Conservation (phyloP, 331 rosid species). For the Malus hybrid region DNA sequence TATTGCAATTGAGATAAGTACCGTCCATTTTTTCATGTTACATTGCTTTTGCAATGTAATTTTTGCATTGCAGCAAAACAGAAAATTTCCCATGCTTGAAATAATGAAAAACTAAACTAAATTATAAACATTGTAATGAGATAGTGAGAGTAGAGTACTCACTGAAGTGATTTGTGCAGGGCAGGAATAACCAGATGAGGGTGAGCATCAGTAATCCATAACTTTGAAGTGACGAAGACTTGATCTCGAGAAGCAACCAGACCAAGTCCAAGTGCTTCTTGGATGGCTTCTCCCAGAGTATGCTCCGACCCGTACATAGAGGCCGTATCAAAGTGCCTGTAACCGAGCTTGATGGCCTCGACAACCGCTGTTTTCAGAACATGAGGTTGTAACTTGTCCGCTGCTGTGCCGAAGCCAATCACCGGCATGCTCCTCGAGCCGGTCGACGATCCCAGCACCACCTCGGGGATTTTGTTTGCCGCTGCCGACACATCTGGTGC, state of each 20-base stretch:
- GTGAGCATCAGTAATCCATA: slow-evolving; percentile 33
- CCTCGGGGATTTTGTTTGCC: neutral
- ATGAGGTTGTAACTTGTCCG: slow-evolving; percentile 24
- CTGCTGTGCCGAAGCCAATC: slow-evolving; percentile 19
- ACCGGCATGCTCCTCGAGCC: neutral
- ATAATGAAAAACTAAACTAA: no score
- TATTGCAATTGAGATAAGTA: neutral
- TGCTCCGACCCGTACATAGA: slow-evolving; percentile 42
- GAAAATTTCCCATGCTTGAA: neutral
- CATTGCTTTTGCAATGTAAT: neutral
- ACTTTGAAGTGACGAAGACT: slow-evolving; percentile 44
- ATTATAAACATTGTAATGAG: no score
- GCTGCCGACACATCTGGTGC: neutral
- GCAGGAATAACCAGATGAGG: slow-evolving; percentile 47
- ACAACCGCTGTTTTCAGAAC: slow-evolving; percentile 32
- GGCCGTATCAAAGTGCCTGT: slow-evolving; percentile 50
- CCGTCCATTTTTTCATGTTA: neutral
- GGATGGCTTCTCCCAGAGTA: slow-evolving; percentile 42
- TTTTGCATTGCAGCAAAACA: no score
- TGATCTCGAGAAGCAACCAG: slow-evolving; percentile 29
- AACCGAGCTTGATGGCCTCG: slow-evolving; percentile 49
- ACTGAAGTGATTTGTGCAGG: slow-evolving; percentile 33
- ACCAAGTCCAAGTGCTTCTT: slow-evolving; percentile 33
- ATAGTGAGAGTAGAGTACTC: neutral
- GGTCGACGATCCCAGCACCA: neutral